Percentiles rank a stretch among this genome's conserved stretches.
These are phyloP conservation scores for Iberis pinnata DNA, from an alignment of 345 rosid species.

Conservation along the genomic window DNA sequence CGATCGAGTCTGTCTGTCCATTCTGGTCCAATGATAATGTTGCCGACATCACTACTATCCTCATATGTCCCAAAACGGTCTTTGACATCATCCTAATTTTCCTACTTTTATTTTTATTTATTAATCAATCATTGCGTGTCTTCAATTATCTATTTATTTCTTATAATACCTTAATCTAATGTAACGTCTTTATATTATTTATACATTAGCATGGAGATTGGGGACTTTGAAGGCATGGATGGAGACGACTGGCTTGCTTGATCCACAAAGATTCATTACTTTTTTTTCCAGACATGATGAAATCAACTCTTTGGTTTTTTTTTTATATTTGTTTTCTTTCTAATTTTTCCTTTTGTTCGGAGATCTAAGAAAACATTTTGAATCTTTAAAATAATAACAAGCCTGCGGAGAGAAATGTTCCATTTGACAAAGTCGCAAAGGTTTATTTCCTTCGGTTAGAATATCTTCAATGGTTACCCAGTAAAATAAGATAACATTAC, in stretches of 20 bases:
- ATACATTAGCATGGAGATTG: conserved; percentile 77
- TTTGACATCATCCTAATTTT: conserved; percentile 19
- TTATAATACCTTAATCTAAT: not conserved
- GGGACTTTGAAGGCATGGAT: conserved; percentile 83
- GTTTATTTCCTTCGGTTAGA: too few relatives aligned
- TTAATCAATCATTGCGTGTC: conserved; percentile 9
- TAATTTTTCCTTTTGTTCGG: conserved; percentile 3
- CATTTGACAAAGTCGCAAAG: too few relatives aligned
- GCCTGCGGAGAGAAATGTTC: conserved; percentile 35
- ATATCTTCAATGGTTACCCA: too few relatives aligned
- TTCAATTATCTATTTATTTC: not conserved
- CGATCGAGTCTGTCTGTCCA: conserved; percentile 24
- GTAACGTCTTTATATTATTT: conserved; percentile 8
- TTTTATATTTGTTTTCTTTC: conserved; percentile 20
- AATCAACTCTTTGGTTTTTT: conserved; percentile 51
- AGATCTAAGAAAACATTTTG: conserved; percentile 12
- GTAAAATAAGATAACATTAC: too few relatives aligned
- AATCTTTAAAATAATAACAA: conserved; percentile 37
- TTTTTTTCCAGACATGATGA: conserved; percentile 21
- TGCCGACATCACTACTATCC: conserved; percentile 31
- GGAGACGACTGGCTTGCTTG: conserved; percentile 82
- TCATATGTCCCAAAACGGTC: conserved; percentile 27
- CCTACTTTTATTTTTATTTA: not conserved
- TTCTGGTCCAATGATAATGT: conserved; percentile 29
- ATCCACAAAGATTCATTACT: conserved; percentile 56